Evolutionary conservation across 2,329 filamentous ascomycete genomes (phyloP).

Genomic region (Exophiala lecanii-corni): DNA sequence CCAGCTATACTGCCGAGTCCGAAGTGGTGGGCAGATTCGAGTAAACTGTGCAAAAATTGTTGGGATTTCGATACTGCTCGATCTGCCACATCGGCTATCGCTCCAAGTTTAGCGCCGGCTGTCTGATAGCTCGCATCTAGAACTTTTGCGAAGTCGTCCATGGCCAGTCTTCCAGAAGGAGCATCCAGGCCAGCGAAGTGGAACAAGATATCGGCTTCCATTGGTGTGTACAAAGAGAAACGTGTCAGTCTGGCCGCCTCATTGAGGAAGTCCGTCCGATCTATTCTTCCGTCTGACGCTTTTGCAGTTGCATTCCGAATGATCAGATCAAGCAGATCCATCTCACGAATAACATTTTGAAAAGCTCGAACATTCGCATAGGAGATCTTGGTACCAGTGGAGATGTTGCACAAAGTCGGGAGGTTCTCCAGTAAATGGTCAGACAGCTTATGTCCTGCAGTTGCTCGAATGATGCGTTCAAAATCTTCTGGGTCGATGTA

Average conservation of each 20-base stretch:
- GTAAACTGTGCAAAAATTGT: constrained; percentile 57
- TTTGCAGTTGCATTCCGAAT: constrained; percentile 79
- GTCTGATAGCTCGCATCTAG: constrained; percentile 88
- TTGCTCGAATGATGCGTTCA: constrained; percentile 92
- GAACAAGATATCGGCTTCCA: constrained; percentile 98
- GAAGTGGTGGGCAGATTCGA: constrained; percentile 87
- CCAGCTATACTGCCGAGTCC: constrained; percentile 82
- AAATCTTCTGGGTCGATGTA: constrained; percentile 96
- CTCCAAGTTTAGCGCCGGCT: constrained; percentile 47
- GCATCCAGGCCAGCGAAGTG: constrained; percentile 94
- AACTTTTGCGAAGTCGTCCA: constrained; percentile 88
- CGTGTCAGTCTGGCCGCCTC: constrained; percentile 86
- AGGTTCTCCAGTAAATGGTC: constrained; percentile 92
- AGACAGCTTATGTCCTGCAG: constrained; percentile 90
- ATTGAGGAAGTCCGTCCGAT: constrained; percentile 86
- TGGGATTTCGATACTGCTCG: constrained; percentile 54
- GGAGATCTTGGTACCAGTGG: constrained; percentile 83
- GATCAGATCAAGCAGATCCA: constrained; percentile 94
- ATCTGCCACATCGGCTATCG: constrained; percentile 36
- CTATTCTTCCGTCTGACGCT: constrained; percentile 87
- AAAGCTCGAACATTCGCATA: constrained; percentile 97
- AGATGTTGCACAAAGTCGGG: constrained; percentile 91
- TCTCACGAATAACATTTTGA: constrained; percentile 95
- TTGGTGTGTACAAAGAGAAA: constrained; percentile 94
- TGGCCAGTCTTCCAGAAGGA: constrained; percentile 74